A percentile compares a stretch with the other conserved stretches of the same genome.
Evolutionary conservation across 495 filamentous ascomycete species (phyloP).

Genomic region (Stereocaulon alpinum): DNA sequence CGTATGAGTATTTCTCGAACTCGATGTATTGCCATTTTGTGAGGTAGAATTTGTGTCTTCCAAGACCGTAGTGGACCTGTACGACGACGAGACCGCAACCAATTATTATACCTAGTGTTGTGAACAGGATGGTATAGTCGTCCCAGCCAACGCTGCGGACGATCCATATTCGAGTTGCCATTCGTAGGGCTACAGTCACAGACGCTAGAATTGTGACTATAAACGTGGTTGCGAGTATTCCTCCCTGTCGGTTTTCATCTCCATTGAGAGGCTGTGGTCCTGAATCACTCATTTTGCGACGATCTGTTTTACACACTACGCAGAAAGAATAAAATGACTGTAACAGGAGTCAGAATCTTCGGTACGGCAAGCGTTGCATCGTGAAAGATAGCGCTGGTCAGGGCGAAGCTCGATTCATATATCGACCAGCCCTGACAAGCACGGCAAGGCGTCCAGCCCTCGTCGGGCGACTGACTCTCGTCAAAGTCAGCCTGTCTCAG

Average conservation of each 20-base stretch:
- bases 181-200: conserved; percentile 7
- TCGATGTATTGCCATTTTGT: conserved; percentile 8
- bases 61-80: conserved; percentile 15
- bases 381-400: not conserved
- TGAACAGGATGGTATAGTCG: conserved; percentile 12
- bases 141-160: conserved; percentile 13
- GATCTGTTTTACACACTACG: not conserved
- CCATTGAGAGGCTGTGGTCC: not conserved
- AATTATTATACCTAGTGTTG: conserved; percentile 8
- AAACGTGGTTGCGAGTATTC: conserved; percentile 11
- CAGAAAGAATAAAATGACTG: not conserved
- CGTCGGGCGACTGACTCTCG: too few species aligned
- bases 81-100: conserved; percentile 6
- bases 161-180: conserved; percentile 13
- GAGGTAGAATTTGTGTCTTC: conserved; percentile 12
- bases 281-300: conserved; percentile 4
- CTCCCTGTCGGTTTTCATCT: conserved; percentile 2
- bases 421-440: not conserved
- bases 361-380: not conserved
- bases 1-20: conserved; percentile 15
- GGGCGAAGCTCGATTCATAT: not conserved
- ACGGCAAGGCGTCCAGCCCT: too few species aligned
- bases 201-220: conserved; percentile 1
- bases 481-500: not conserved
- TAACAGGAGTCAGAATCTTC: not conserved